Percentiles rank a stretch among this genome's conserved stretches.
Evolutionary conservation across 2,329 filamentous ascomycete genomes (phyloP).

Genomic region (Apiospora rasikravindrae): DNA sequence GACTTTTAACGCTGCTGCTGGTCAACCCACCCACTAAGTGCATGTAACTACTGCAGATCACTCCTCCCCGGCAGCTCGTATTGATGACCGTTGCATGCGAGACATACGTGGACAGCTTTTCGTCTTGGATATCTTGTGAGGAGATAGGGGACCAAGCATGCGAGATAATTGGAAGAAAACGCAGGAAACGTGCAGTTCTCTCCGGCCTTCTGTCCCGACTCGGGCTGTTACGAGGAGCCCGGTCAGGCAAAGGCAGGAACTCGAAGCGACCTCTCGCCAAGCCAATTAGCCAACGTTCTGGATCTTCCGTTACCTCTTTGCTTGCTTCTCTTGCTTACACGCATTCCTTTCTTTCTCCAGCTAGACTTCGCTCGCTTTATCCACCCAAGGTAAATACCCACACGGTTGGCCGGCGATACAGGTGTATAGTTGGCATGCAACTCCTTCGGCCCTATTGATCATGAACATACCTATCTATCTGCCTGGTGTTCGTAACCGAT

Average conservation of each 20-base stretch:
- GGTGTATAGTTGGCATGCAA: background rate
- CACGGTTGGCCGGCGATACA: background rate
- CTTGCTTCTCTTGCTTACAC: background rate
- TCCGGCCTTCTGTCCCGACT: background rate
- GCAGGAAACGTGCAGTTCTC: background rate
- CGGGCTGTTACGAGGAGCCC: background rate
- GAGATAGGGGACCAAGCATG: background rate
- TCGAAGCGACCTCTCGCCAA: background rate
- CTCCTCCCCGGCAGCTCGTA: background rate
- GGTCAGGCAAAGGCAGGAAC: constrained; percentile 5
- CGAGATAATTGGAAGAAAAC: background rate
- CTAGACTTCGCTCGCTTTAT: background rate
- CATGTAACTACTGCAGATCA: background rate
- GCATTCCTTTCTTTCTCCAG: background rate
- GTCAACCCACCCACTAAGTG: background rate
- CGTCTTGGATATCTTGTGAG: background rate
- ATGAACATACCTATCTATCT: background rate
- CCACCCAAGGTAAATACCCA: background rate
- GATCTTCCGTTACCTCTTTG: background rate
- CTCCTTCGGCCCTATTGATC: background rate
- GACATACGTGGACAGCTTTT: background rate
- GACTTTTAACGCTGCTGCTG: background rate
- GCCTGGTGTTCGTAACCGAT: background rate
- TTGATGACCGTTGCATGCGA: constrained; percentile 11
- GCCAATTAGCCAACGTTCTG: background rate